Evolutionary conservation across 257 asterid genomes (phyloP).

Genomic region (Plectranthus barbatus): DNA sequence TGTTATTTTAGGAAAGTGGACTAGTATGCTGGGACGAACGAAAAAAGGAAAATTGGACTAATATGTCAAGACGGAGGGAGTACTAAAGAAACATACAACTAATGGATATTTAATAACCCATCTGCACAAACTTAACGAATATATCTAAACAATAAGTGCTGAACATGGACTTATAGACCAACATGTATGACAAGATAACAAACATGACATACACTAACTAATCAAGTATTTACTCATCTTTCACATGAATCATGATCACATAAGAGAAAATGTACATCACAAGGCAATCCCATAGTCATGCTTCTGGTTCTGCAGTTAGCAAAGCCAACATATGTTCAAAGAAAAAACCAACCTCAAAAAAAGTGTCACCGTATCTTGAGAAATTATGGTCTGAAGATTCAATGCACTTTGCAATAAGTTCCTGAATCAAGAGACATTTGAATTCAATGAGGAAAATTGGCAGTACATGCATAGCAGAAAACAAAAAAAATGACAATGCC

Average conservation of each 20-base stretch:
- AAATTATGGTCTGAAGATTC: conserved; percentile 84
- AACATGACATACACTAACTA: neutral
- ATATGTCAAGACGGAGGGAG: no score
- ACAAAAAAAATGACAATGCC: no score
- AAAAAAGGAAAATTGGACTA: no score
- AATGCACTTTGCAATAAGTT: conserved; percentile 74
- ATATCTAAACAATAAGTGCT: no score
- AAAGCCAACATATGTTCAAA: neutral
- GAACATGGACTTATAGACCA: neutral
- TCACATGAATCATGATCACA: no score
- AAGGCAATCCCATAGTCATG: neutral
- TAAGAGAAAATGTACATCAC: no score
- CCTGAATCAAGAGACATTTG: conserved; percentile 31
- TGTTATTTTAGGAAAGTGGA: no score
- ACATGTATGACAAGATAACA: neutral
- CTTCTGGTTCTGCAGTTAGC: neutral
- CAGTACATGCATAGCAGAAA: conserved; percentile 27
- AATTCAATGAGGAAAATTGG: conserved; percentile 22
- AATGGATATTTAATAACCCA: neutral
- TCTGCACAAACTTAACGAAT: neutral
- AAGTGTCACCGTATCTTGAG: conserved; percentile 94
- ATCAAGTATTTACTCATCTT: no score
- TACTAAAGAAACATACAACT: neutral
- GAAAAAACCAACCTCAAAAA: conserved; percentile 58
- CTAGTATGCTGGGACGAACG: no score